Percentiles rank a stretch among this genome's conserved stretches.
phyloP scores from a whole-genome alignment of 805 yeast genomes.

The Isabelozyma heimii region DNA sequence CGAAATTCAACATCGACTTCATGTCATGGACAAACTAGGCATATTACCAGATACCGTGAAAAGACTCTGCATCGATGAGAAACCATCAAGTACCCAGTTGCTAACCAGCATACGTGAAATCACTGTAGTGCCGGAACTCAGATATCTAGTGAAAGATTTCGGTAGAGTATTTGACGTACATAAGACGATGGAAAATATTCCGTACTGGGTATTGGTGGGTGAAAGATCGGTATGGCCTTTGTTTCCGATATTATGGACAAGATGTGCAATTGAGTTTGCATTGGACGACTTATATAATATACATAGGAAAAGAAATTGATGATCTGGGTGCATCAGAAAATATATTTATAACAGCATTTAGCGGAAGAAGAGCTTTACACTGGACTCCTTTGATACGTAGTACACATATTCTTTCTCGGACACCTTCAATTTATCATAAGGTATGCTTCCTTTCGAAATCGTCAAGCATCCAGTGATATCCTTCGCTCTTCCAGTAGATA shows the following conservation, averaged over 20 bases:
- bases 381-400: slow-evolving; percentile 53
- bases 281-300: slow-evolving; percentile 68
- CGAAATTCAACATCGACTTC: slow-evolving; percentile 83
- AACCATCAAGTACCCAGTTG: slow-evolving; percentile 64
- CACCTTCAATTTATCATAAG: slow-evolving; percentile 25
- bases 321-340: slow-evolving; percentile 33
- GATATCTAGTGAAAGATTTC: slow-evolving; percentile 66
- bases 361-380: slow-evolving; percentile 43
- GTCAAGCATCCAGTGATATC: slow-evolving; percentile 76
- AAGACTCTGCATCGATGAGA: slow-evolving; percentile 82
- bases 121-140: slow-evolving; percentile 84
- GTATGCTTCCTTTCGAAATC: slow-evolving; percentile 54
- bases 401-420: slow-evolving; percentile 65
- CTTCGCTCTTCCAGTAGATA: slow-evolving; percentile 76
- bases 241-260: slow-evolving; percentile 75
- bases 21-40: slow-evolving; percentile 76
- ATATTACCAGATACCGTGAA: slow-evolving; percentile 66
- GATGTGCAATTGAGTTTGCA: slow-evolving; percentile 88
- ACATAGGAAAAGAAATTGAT: slow-evolving; percentile 27
- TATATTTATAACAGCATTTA: slow-evolving; percentile 27
- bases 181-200: slow-evolving; percentile 66
- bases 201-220: slow-evolving; percentile 88
- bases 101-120: slow-evolving; percentile 66
- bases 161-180: slow-evolving; percentile 78
- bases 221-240: slow-evolving; percentile 94